Base-by-base conservation (phyloP, 1,284 basidiomycete genomes). In the Pisolithus thermaeus region DNA sequence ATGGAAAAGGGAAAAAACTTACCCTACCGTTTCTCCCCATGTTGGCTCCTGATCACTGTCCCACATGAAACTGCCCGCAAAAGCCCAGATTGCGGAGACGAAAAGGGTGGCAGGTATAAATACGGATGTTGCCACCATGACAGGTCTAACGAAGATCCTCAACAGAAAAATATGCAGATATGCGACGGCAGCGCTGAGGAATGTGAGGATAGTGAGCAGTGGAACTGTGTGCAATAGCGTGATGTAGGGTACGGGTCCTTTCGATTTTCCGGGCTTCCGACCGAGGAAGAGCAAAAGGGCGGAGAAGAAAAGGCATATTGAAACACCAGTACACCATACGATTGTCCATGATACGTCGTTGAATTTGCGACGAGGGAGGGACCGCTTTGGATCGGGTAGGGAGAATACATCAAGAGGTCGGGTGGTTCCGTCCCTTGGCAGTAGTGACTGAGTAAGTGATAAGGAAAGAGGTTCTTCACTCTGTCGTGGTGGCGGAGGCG, bases 31-130 rank as follows among this genome's bases (percentile, higher is more conserved):
- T 69, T 88, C 87, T 56, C 89, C 90, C 77, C 84, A 87, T 9
- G 86, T 86, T 28, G 83, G 82, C 53, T 81, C 83, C 28, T 73
- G 72, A 52, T 81, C 77, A 12, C 75, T 79, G 55, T 87, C 83
- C 74, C 87, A 87, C 76, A 93, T 89, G 61, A 96, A 96, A 63
- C 90, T 92, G 28, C 90, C 93, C 7, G 87, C 78, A 60, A 96
- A 90, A 1, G 91, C 90, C 87, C 91, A 94, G 50, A 92, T 69
- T 16, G 91, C 84, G 47, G 87, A 91, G 43, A 92, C 73, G 59
- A 90, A 81, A 28, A 96, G 74, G 0, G 87, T 87, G 41, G 83
- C 80, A 14, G 93, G 92, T 30, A 94, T 83, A 59, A 87, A 84
- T 22, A 90, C 76, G 1, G 85, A 84, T 0, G 91, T 94, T 3